Percentiles rank a stretch among this genome's conserved stretches.
phyloP scores from a whole-genome alignment of 2,329 filamentous ascomycete species.

The Sporothrix dimorphospora region DNA sequence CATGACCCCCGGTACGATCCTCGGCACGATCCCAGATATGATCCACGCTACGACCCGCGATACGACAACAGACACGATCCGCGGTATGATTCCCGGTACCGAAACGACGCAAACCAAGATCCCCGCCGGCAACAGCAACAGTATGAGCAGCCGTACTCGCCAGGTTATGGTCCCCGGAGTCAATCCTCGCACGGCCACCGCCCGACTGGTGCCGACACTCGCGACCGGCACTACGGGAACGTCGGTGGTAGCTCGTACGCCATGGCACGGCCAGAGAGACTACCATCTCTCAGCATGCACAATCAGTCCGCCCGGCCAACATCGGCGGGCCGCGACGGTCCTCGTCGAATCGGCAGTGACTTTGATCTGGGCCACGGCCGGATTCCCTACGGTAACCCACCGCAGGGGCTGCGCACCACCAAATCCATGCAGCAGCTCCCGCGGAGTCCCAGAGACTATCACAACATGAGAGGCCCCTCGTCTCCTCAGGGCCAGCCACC shows the following conservation, averaged over 20 bases:
- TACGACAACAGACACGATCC: not conserved
- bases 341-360: not conserved
- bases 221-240: conserved; percentile 21
- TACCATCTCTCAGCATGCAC: not conserved
- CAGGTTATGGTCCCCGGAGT: not conserved
- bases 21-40: not conserved
- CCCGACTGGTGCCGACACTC: not conserved
- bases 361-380: conserved; percentile 1
- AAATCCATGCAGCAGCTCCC: conserved; percentile 30
- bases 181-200: not conserved
- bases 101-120: not conserved
- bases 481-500: not conserved
- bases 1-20: not conserved
- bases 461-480: not conserved
- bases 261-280: conserved; percentile 2
- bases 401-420: conserved; percentile 14
- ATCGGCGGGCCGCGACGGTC: conserved; percentile 2
- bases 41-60: not conserved
- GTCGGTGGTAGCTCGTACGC: not conserved
- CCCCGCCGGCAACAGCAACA: not conserved
- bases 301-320: not conserved
- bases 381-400: conserved; percentile 22
- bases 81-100: not conserved
- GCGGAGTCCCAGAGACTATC: conserved; percentile 5
- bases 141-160: not conserved